A percentile compares a stretch with the other conserved stretches of the same genome.
These are phyloP conservation scores for Backusella sp. DNA, from an alignment of 192 early-diverging fungal species.

Conservation along the genomic window DNA sequence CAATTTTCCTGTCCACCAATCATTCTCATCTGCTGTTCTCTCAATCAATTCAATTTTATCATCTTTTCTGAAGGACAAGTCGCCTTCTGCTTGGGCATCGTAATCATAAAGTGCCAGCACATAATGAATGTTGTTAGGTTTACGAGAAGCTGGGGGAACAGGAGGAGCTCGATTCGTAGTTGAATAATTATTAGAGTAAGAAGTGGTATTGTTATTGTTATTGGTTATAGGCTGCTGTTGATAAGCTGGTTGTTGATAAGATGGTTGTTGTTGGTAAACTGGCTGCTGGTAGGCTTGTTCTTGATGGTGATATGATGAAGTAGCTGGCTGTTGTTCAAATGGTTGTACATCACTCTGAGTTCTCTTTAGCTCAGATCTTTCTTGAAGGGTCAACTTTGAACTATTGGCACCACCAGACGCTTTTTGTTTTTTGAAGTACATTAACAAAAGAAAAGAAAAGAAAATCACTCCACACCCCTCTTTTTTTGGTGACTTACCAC, in stretches of 20 bases:
- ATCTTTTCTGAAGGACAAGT: conserved; percentile 68
- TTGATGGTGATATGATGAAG: not conserved
- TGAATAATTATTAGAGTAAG: not conserved
- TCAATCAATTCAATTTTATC: conserved; percentile 71
- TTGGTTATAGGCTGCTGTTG: not conserved
- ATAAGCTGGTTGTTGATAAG: conserved; percentile 3
- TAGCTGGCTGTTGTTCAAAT: not conserved
- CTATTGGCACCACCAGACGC: conserved; percentile 19
- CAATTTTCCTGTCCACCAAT: conserved; percentile 83
- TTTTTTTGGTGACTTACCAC: conserved; percentile 18
- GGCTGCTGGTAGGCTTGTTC: not conserved
- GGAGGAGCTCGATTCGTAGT: not conserved
- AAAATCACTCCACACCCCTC: not conserved
- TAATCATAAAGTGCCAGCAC: conserved; percentile 80
- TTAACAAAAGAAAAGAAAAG: not conserved
- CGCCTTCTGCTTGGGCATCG: conserved; percentile 67
- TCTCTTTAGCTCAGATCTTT: conserved; percentile 22
- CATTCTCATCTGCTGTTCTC: conserved; percentile 55
- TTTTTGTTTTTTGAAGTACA: not conserved
- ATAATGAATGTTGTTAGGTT: conserved; percentile 34
- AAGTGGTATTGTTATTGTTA: not conserved
- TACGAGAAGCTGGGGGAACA: conserved; percentile 38
- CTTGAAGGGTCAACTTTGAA: conserved; percentile 26
- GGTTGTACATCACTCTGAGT: not conserved
- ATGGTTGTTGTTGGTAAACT: not conserved